phyloP scores from a whole-genome alignment of 768 basidiomycete genomes.

The Russula sp. region DNA sequence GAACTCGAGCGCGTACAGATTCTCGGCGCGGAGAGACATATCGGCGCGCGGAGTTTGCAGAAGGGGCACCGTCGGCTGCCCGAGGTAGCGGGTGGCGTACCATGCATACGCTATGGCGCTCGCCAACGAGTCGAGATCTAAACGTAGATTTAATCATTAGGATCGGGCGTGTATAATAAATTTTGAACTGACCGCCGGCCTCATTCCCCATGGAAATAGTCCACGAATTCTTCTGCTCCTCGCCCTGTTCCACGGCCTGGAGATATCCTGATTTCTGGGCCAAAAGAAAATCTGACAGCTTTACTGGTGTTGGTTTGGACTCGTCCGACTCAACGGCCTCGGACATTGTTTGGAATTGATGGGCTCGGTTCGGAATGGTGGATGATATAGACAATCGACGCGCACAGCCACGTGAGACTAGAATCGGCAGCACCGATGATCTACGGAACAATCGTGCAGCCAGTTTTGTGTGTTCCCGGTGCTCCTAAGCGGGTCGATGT shows the following conservation, averaged over 20 bases:
- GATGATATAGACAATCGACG: neutral
- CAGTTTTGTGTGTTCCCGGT: neutral
- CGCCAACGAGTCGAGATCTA: conserved; percentile 88
- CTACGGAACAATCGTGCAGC: conserved; percentile 4
- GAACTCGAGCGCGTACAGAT: conserved; percentile 64
- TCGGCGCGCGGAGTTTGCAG: conserved; percentile 63
- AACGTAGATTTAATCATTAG: neutral
- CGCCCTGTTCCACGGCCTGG: conserved; percentile 10
- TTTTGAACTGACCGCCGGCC: conserved; percentile 69
- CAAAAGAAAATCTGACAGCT: conserved; percentile 15
- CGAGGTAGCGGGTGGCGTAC: conserved; percentile 45
- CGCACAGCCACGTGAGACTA: neutral
- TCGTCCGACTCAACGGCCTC: neutral
- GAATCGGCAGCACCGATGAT: conserved; percentile 1
- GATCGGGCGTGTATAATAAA: neutral
- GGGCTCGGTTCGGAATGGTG: neutral
- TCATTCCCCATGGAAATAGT: conserved; percentile 92
- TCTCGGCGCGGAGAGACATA: conserved; percentile 80
- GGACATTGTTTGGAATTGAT: neutral
- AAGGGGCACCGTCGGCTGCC: conserved; percentile 59
- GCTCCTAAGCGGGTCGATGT: neutral
- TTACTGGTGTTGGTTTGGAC: neutral
- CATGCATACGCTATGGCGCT: conserved; percentile 82
- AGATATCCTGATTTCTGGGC: conserved; percentile 23
- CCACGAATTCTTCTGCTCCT: conserved; percentile 44